These are phyloP conservation scores for Aspergillus clavatus DNA, from an alignment of 2,329 filamentous ascomycete genomes.

Conservation along the genomic window DNA sequence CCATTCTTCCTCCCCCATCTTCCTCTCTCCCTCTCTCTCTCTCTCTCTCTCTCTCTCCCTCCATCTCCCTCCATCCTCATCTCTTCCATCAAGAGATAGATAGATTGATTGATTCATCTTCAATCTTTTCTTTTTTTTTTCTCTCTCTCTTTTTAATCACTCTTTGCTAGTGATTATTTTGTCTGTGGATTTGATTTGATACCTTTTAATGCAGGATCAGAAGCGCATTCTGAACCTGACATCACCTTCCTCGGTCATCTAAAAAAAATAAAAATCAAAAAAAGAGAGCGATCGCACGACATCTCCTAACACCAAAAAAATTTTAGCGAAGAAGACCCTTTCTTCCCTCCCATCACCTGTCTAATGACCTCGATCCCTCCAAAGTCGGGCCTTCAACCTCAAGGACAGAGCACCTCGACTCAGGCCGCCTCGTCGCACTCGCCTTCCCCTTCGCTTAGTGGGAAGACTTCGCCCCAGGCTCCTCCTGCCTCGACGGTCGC, in stretches of 20 bases:
- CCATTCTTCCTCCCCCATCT: background rate
- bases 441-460: slow-evolving; percentile 45
- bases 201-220: slow-evolving; percentile 20
- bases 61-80: slow-evolving; percentile 1
- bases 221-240: slow-evolving; percentile 20
- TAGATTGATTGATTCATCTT: too few relatives aligned
- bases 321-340: too few relatives aligned
- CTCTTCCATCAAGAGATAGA: too few relatives aligned
- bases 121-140: slow-evolving; percentile 17
- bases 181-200: slow-evolving; percentile 11
- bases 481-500: slow-evolving; percentile 50
- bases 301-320: too few relatives aligned
- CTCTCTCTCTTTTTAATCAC: slow-evolving; percentile 6
- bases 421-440: slow-evolving; percentile 45
- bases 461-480: slow-evolving; percentile 49
- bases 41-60: slow-evolving; percentile 10
- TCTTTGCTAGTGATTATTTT: slow-evolving; percentile 16
- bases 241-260: slow-evolving; percentile 7
- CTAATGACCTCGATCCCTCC: slow-evolving; percentile 59
- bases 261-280: background rate
- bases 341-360: slow-evolving; percentile 30
- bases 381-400: slow-evolving; percentile 47
- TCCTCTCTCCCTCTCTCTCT: slow-evolving; percentile 6
- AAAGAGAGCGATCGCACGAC: too few relatives aligned
- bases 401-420: slow-evolving; percentile 46